Base-by-base conservation (phyloP, 2,329 filamentous ascomycete species). In the Clathrospora elynae region DNA sequence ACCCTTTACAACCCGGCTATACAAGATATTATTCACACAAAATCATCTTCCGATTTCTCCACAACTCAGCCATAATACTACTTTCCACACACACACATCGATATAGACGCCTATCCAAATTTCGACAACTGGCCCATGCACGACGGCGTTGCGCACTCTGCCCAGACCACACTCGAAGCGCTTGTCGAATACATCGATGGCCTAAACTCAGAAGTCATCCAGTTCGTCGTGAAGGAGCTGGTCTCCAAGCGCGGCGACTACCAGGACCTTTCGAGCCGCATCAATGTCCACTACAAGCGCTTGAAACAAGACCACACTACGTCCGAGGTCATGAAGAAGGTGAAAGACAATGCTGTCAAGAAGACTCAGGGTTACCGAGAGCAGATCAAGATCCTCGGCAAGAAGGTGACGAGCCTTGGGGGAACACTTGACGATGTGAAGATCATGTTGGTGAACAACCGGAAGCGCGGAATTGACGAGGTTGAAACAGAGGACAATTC, bases 241-340 rank as follows among this genome's bases (percentile, higher is more conserved):
- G 17, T n/a, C 6, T 10, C 29, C 17, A 20, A 24, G 19, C 7
- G 18, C 28, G n/a, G 9, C 4, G 20, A 14, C 13, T 31, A 19
- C 22, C 25, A 24, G 12, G 25, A 36, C 18, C 32, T 42, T 11
- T 30, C 28, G 3, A 28, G 17, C 8, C 6, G 28, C 11, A 42
- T 42, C 40, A 42, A 36, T 19, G 24, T 32, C 3, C 6, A 31
- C 18, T 42, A 42, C 33, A 42, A 36, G 26, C 16, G 23, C 9
- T 11, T 22, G 6, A 36, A 36, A 19, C 13, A 16, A 14, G 33
- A 31, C 13, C 17, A 16, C 12, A 11, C n/a, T 12, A 17, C 12
- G 28, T 5, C 10, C 25, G 14, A 42, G 10, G 26, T 23, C 10
- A 4, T 17, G n/a, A 12, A 36, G 6, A 23, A 42, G 11, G 6